phyloP scores from a whole-genome alignment of 441 rosid genomes.

The Arabidopsis hybrid region DNA sequence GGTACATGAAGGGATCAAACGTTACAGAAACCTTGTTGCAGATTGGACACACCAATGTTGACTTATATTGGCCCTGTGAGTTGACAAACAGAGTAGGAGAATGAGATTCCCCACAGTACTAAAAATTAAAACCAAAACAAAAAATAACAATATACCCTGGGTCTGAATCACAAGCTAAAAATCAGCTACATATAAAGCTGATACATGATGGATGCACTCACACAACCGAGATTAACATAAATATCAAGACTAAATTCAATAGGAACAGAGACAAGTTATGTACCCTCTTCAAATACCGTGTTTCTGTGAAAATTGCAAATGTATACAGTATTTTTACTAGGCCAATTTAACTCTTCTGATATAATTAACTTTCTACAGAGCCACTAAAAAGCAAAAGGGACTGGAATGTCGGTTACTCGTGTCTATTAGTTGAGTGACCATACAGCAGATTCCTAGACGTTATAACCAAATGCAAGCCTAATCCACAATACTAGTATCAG shows the following conservation, averaged over 20 bases:
- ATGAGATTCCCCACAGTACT: slow-evolving; percentile 22
- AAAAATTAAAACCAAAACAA: slow-evolving; percentile 15
- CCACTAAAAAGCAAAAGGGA: not conserved
- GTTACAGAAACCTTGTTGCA: slow-evolving; percentile 96
- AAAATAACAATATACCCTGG: slow-evolving; percentile 9
- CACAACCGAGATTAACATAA: slow-evolving; percentile 18
- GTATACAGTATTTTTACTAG: not conserved
- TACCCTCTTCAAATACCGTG: slow-evolving; percentile 13
- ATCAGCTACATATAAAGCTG: slow-evolving; percentile 20
- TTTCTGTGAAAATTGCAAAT: slow-evolving; percentile 15
- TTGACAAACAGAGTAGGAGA: slow-evolving; percentile 26
- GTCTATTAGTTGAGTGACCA: slow-evolving; percentile 17
- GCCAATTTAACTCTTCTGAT: slow-evolving; percentile 1
- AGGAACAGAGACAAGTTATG: slow-evolving; percentile 20
- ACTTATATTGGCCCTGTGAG: slow-evolving; percentile 95
- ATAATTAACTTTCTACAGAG: slow-evolving; percentile 15
- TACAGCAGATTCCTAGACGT: slow-evolving; percentile 14
- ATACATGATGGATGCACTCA: slow-evolving; percentile 23
- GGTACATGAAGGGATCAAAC: slow-evolving; percentile 99
- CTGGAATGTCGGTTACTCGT: slow-evolving; percentile 5
- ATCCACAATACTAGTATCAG: not conserved
- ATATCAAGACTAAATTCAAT: slow-evolving; percentile 18
- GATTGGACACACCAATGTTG: slow-evolving; percentile 92
- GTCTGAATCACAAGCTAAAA: not conserved
- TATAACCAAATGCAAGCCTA: slow-evolving; percentile 18